Evolutionary conservation across 2,329 filamentous ascomycete species (phyloP).

Genomic region (Claviceps africana): DNA sequence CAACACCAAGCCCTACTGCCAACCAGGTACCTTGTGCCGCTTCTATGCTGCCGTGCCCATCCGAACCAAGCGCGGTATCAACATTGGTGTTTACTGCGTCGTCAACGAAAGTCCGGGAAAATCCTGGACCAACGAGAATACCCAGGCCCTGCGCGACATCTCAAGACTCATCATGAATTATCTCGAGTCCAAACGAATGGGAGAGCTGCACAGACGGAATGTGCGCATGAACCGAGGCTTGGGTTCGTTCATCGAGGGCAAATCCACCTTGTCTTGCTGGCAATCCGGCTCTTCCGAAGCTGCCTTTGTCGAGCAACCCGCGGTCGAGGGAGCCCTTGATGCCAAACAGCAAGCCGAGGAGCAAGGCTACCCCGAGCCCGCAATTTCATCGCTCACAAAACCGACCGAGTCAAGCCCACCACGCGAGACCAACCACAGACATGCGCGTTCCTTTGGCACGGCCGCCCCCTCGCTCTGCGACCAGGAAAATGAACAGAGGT

Average conservation of each 20-base stretch:
- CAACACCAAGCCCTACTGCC: constrained; percentile 13
- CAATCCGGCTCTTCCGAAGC: background rate
- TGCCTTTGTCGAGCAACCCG: constrained; percentile 5
- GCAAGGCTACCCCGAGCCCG: background rate
- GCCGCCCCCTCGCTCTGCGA: background rate
- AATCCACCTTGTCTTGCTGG: constrained; percentile 16
- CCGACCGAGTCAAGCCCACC: background rate
- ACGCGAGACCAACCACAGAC: background rate
- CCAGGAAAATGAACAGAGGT: background rate
- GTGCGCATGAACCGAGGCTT: constrained; percentile 24
- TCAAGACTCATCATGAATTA: constrained; percentile 22
- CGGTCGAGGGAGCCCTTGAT: constrained; percentile 9
- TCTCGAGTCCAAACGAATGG: constrained; percentile 18
- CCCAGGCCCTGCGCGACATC: constrained; percentile 13
- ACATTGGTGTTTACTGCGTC: constrained; percentile 27
- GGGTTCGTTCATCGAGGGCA: constrained; percentile 22
- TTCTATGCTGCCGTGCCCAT: constrained; percentile 31
- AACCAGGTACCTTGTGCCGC: constrained; percentile 10
- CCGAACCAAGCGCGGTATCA: constrained; percentile 23
- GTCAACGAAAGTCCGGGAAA: constrained; percentile 3
- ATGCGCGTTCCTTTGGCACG: background rate
- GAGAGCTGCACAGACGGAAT: constrained; percentile 15
- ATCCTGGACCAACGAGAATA: constrained; percentile 14
- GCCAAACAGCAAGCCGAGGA: constrained; percentile 2
- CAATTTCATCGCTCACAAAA: background rate